Conservation (phyloP, 163 green algal species). For the Scenedesmus sp. region DNA sequence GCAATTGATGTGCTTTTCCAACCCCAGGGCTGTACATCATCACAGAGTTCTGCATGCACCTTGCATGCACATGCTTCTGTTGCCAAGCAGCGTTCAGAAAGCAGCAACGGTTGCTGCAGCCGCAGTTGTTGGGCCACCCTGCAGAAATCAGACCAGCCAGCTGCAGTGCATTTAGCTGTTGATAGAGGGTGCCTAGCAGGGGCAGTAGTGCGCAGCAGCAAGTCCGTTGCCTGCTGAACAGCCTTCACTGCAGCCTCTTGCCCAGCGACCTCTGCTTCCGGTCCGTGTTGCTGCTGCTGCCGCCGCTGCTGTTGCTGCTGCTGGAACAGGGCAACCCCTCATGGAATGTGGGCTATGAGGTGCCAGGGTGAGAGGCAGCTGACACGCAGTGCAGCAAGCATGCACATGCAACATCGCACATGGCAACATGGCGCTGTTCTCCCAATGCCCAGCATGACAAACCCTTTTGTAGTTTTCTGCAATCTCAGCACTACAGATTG, state of each 20-base stretch:
- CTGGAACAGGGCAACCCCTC: not conserved
- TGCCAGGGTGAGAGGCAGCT: not conserved
- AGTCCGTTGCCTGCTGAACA: no score
- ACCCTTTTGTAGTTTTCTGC: no score
- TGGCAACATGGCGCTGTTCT: not conserved
- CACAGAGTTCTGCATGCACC: no score
- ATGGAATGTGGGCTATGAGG: conserved; percentile 44
- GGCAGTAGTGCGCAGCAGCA: not conserved
- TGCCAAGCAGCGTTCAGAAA: conserved; percentile 1
- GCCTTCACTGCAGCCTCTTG: not conserved
- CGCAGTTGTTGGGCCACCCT: not conserved
- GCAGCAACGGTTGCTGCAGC: conserved; percentile 5
- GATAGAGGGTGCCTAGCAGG: no score
- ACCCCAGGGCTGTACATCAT: no score
- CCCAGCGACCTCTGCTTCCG: not conserved
- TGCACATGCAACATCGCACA: not conserved
- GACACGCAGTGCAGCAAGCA: not conserved
- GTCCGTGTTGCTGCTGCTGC: not conserved
- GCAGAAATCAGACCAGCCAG: not conserved
- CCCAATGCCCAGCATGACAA: no score
- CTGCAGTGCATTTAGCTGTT: no score
- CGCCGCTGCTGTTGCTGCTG: not conserved
- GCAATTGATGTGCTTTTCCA: no score
- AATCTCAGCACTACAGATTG: no score
- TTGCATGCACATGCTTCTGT: no score